Conservation (phyloP, 805 yeast species). For the Torulaspora microellipsoides region DNA sequence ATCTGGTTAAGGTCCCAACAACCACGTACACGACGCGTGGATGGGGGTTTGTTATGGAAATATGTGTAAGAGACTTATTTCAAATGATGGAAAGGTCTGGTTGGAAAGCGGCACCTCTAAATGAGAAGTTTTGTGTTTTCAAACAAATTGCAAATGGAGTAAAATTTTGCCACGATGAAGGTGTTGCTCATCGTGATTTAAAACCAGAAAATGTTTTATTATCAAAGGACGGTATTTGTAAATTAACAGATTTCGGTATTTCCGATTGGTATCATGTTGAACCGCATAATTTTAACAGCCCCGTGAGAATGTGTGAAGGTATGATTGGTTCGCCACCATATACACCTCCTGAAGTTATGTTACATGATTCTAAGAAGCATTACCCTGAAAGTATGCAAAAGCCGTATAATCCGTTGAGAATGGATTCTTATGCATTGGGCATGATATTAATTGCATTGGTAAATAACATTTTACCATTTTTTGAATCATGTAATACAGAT, state of each 20-base stretch:
- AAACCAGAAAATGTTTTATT: constrained; percentile 70
- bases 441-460: constrained; percentile 58
- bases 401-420: constrained; percentile 57
- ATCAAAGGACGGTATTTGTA: constrained; percentile 56
- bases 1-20: constrained; percentile 53
- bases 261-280: constrained; percentile 57
- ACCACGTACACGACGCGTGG: constrained; percentile 52
- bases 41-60: constrained; percentile 74
- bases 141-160: constrained; percentile 64
- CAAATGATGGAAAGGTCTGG: constrained; percentile 50
- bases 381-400: constrained; percentile 32
- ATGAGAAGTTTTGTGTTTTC: constrained; percentile 60
- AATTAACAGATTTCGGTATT: constrained; percentile 74
- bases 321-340: constrained; percentile 80
- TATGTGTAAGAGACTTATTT: constrained; percentile 62
- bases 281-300: constrained; percentile 47
- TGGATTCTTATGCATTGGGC: constrained; percentile 75
- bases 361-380: constrained; percentile 33
- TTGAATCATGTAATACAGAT: constrained; percentile 43
- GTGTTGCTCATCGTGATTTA: constrained; percentile 67
- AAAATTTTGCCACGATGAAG: constrained; percentile 57
- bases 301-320: constrained; percentile 36
- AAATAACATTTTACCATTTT: constrained; percentile 58
- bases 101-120: constrained; percentile 50
- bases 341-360: constrained; percentile 72